Evolutionary conservation across 768 basidiomycete species (phyloP), one percentile per base, ranked within the genome.

Genomic region (Favolaschia claudopus): DNA sequence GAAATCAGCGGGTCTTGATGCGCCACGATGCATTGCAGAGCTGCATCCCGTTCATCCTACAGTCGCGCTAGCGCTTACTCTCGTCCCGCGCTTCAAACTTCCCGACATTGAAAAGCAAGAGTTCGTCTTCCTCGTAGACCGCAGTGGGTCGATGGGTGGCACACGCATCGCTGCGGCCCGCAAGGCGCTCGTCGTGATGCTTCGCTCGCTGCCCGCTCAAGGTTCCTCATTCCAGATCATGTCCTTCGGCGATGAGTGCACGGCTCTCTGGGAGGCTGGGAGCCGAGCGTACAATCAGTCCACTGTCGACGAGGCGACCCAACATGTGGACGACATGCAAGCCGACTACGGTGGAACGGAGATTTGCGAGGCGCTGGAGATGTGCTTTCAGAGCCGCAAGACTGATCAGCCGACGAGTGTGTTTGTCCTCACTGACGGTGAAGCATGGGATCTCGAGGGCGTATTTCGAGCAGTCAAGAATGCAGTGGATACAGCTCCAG

Each of bases 341-440:
- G 79, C 79, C 0, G 20, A 80, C 63, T 67, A 58, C 20, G 77
- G 76, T 1, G 82, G 80, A 10, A 84, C 83, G 4, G 70, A 82
- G 43, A 76, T 77, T 8, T 43, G 67, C 0, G 7, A 7, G 0
- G 81, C 80, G 0, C 67, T 83, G 9, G 46, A 65, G 2, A 19
- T n/a, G 1, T 70, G 71, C 31, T 70, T 81, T 24, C 27, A 27
- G 1, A 57, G 58, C 1, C 74, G 78, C 13, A 67, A 47, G 1
- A 48, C 25, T 7, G 63, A 69, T 36, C 72, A 72, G 1, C 75
- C 81, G 7, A 75, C 79, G 0, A 70, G 60, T 14, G 60, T 81
- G 6, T 82, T 84, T 47, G 55, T 83, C 5, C 70, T 83, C 7
- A 83, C 83, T 2, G 83, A 82, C 43, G 82, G 82, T 15, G 60